phyloP scores from a whole-genome alignment of 1,284 basidiomycete genomes.

The Microbotryomycetes sp. region DNA sequence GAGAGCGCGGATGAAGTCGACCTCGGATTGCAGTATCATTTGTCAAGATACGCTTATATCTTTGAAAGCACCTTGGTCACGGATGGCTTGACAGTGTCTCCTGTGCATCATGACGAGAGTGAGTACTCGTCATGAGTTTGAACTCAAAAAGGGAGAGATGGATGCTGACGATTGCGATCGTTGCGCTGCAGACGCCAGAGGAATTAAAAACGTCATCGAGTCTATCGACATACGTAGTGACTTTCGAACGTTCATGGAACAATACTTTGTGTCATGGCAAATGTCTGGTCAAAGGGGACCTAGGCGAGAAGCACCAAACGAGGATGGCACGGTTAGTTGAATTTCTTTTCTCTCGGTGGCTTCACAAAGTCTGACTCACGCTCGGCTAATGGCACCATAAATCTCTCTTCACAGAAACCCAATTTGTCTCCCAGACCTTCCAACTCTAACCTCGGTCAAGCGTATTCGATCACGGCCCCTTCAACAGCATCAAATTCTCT shows the following conservation, averaged over 20 bases:
- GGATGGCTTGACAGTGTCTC: slow-evolving; percentile 77
- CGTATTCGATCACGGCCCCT: background rate
- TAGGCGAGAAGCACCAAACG: slow-evolving; percentile 41
- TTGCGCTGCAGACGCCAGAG: slow-evolving; percentile 44
- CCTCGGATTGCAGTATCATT: slow-evolving; percentile 91
- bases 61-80: slow-evolving; percentile 84
- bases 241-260: slow-evolving; percentile 95
- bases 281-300: slow-evolving; percentile 47
- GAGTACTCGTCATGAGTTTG: slow-evolving; percentile 20
- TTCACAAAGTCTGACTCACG: background rate
- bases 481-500: slow-evolving; percentile 41
- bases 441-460: slow-evolving; percentile 2
- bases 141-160: background rate
- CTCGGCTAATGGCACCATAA: slow-evolving; percentile 31
- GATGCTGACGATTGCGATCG: no score
- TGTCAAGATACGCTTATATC: slow-evolving; percentile 87
- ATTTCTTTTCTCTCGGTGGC: background rate
- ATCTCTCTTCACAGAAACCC: slow-evolving; percentile 5
- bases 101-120: slow-evolving; percentile 55
- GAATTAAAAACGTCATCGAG: slow-evolving; percentile 80
- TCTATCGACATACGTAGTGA: slow-evolving; percentile 88
- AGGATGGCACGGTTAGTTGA: slow-evolving; percentile 41
- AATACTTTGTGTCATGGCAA: slow-evolving; percentile 78
- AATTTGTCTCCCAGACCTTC: slow-evolving; percentile 6
- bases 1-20: slow-evolving; percentile 95